phyloP scores from a whole-genome alignment of 1,284 basidiomycete species.

The Ceratobasidium theobromae region DNA sequence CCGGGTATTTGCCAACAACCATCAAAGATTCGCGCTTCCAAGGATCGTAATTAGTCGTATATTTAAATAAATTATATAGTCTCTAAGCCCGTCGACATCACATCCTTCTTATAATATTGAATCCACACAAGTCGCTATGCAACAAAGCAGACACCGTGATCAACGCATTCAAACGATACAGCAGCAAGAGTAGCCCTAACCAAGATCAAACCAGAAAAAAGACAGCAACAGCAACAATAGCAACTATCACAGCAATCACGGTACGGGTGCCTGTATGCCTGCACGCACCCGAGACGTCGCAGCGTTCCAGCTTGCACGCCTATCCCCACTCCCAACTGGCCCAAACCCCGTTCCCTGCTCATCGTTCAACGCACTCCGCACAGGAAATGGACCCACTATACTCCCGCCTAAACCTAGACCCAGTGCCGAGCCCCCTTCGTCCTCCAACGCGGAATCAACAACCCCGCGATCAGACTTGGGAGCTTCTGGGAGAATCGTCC shows the following conservation, averaged over 20 bases:
- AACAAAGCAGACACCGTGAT: not conserved
- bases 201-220: constrained; percentile 24
- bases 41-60: not conserved
- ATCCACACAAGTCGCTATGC: not conserved
- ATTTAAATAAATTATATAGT: no score
- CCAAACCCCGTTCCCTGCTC: constrained; percentile 3
- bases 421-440: constrained; percentile 7
- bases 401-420: constrained; percentile 4
- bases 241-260: not conserved
- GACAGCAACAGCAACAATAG: not conserved
- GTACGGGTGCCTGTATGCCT: constrained; percentile 18
- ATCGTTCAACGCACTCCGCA: not conserved
- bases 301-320: constrained; percentile 30
- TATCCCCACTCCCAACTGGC: constrained; percentile 18
- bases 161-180: constrained; percentile 31
- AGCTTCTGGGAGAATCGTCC: constrained; percentile 8
- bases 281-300: constrained; percentile 21
- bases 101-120: not conserved
- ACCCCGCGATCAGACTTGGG: not conserved
- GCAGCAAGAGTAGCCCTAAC: constrained; percentile 17
- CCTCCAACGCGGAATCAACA: constrained; percentile 16
- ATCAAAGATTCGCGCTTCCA: not conserved
- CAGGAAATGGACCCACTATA: not conserved
- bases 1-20: not conserved
- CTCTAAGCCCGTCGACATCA: not conserved